Conservation (phyloP, 2,329 filamentous ascomycete genomes). For the Fusarium denticulatum region DNA sequence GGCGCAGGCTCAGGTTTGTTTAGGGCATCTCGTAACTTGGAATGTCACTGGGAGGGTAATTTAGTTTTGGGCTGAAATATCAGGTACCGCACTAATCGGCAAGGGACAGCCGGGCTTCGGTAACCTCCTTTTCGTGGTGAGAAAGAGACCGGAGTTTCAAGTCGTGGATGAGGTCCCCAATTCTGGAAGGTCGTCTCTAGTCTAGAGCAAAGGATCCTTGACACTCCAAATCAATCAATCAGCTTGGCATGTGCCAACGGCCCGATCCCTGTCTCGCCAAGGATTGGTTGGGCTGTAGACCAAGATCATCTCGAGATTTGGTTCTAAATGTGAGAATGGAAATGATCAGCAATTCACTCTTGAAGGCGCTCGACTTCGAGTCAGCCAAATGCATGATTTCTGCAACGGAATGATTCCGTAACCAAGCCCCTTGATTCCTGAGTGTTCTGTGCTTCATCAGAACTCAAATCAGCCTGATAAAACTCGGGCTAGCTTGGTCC, state of each 20-base stretch:
- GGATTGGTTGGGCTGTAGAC: neutral
- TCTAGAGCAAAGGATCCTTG: neutral
- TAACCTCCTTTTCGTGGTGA: constrained; percentile 1
- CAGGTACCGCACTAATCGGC: neutral
- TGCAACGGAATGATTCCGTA: neutral
- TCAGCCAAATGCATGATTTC: neutral
- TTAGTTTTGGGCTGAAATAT: neutral
- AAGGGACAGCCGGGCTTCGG: neutral
- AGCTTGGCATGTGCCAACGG: constrained; percentile 18
- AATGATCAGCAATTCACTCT: neutral
- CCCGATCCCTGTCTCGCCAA: neutral
- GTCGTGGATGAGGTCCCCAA: neutral
- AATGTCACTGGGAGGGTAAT: neutral
- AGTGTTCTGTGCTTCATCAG: neutral
- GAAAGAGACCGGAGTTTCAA: constrained; percentile 8
- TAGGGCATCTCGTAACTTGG: neutral
- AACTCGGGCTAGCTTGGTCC: constrained; percentile 1
- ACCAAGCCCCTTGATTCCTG: neutral
- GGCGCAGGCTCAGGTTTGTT: neutral
- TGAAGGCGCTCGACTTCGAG: neutral
- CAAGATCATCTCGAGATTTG: neutral
- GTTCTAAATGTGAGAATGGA: neutral
- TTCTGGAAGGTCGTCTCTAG: constrained; percentile 20
- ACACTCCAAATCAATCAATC: neutral
- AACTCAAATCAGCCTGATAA: neutral